Percentiles rank a stretch among this genome's conserved stretches.
Evolutionary conservation across 352 stramenopile genomes (phyloP).

Genomic region (Phytophthora cajani): DNA sequence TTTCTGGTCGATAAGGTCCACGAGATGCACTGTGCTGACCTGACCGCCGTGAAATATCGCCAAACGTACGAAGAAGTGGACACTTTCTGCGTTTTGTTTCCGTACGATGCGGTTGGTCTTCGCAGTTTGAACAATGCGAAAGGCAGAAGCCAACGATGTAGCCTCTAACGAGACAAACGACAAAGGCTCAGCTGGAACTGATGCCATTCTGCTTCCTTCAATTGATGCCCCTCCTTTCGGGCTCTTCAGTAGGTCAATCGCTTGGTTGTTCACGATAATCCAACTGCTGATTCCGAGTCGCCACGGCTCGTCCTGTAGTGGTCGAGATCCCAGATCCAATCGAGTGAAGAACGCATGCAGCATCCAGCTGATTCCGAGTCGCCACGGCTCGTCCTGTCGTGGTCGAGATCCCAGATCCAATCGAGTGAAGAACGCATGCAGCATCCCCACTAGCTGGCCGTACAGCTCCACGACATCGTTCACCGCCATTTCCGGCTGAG

Average conservation of each 20-base stretch:
- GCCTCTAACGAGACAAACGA: constrained; percentile 68
- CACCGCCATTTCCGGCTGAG: constrained; percentile 24
- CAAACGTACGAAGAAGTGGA: constrained; percentile 75
- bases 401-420: constrained; percentile 18
- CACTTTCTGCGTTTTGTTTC: constrained; percentile 68
- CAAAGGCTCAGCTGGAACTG: constrained; percentile 16
- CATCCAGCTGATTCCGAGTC: constrained; percentile 62
- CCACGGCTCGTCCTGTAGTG: constrained; percentile 31
- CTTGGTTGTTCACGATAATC: constrained; percentile 74
- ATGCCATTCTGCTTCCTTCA: constrained; percentile 1
- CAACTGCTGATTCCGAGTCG: constrained; percentile 71
- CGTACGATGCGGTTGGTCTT: constrained; percentile 80
- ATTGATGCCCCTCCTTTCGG: not conserved
- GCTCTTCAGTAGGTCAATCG: constrained; percentile 58
- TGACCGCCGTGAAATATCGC: constrained; percentile 68
- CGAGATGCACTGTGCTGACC: constrained; percentile 69
- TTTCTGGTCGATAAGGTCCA: constrained; percentile 71
- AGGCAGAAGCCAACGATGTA: constrained; percentile 45
- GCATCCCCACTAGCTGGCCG: constrained; percentile 59
- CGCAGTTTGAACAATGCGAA: constrained; percentile 65
- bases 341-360: constrained; percentile 58
- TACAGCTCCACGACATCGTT: constrained; percentile 62
- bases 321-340: constrained; percentile 18
- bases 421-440: constrained; percentile 58
- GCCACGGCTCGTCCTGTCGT: constrained; percentile 32